These are phyloP conservation scores for Hemisphaericaspora nanyangensis DNA, from an alignment of 805 yeast species.

Conservation along the genomic window DNA sequence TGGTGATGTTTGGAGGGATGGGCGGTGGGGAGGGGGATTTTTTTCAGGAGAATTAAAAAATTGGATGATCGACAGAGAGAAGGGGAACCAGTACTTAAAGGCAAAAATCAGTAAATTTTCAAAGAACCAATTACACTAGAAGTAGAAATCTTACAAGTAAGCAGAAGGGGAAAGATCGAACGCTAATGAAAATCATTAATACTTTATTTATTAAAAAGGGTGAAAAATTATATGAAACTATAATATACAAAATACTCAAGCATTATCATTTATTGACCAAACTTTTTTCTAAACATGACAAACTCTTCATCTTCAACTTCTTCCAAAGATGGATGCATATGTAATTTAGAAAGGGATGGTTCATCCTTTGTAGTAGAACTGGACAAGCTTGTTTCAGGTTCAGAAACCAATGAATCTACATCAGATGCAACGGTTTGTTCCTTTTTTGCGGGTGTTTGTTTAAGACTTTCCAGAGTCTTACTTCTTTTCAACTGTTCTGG, in stretches of 20 bases:
- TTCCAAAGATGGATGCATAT: conserved; percentile 22
- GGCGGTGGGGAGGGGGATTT: not conserved
- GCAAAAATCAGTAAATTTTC: too few relatives aligned
- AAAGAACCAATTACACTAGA: too few relatives aligned
- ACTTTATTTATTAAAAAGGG: too few relatives aligned
- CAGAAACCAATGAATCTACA: conserved; percentile 16
- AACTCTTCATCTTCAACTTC: conserved; percentile 36
- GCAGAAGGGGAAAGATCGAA: conserved; percentile 1
- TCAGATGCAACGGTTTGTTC: conserved; percentile 7
- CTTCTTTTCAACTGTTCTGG: conserved; percentile 4
- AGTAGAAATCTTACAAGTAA: not conserved
- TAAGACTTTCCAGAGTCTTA: not conserved
- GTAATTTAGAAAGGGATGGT: conserved; percentile 4
- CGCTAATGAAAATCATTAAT: too few relatives aligned
- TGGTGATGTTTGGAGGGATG: not conserved
- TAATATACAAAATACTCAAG: too few relatives aligned
- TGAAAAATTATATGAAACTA: not conserved
- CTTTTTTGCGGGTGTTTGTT: not conserved
- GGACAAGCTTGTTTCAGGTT: conserved; percentile 6
- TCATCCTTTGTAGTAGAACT: not conserved
- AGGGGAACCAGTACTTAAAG: not conserved
- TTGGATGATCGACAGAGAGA: not conserved
- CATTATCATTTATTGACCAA: conserved; percentile 27
- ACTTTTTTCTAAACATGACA: conserved; percentile 37
- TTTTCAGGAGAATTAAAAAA: not conserved